Evolutionary conservation across 2,329 filamentous ascomycete genomes (phyloP).

Genomic region (Fusarium decemcellulare): DNA sequence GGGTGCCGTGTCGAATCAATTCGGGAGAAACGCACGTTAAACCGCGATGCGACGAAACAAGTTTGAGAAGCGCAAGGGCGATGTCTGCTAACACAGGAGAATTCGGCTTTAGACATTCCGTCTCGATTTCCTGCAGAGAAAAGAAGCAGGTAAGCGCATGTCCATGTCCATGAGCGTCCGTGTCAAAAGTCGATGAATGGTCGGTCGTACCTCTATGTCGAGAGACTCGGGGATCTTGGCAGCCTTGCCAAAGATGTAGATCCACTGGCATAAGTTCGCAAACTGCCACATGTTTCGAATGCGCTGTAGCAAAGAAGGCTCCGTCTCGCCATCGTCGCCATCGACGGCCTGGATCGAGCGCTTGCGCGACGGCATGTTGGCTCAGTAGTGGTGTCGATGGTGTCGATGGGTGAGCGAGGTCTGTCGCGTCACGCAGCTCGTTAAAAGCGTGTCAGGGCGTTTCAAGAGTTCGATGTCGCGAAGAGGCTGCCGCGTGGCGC

Average conservation of each 20-base stretch:
- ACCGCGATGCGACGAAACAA: slow-evolving; percentile 92
- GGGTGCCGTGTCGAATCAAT: background rate
- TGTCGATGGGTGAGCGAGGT: slow-evolving; percentile 10
- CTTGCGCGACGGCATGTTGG: slow-evolving; percentile 48
- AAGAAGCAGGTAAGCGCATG: slow-evolving; percentile 1
- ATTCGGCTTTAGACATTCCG: slow-evolving; percentile 85
- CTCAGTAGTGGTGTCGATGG: slow-evolving; percentile 33
- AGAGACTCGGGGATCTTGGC: slow-evolving; percentile 92
- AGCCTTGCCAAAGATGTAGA: slow-evolving; percentile 88
- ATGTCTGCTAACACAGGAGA: slow-evolving; percentile 85
- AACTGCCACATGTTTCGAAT: slow-evolving; percentile 97
- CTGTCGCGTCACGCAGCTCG: slow-evolving; percentile 46
- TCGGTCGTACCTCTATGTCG: slow-evolving; percentile 82
- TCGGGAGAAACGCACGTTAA: slow-evolving; percentile 77
- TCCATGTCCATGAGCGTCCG: slow-evolving; percentile 1
- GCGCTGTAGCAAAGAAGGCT: slow-evolving; percentile 63
- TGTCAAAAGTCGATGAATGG: slow-evolving; percentile 4
- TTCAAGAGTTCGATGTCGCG: slow-evolving; percentile 33
- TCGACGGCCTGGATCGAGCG: slow-evolving; percentile 41
- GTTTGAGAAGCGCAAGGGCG: slow-evolving; percentile 89
- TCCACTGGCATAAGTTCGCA: slow-evolving; percentile 93
- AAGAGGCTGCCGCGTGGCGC: slow-evolving; percentile 42
- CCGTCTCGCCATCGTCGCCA: slow-evolving; percentile 29
- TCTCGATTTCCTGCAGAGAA: slow-evolving; percentile 81
- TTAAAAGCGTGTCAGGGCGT: slow-evolving; percentile 32